A percentile compares a stretch with the other conserved stretches of the same genome.
These are phyloP conservation scores for Sporobolomyces pararoseus DNA, from an alignment of 768 basidiomycete genomes.

Conservation along the genomic window DNA sequence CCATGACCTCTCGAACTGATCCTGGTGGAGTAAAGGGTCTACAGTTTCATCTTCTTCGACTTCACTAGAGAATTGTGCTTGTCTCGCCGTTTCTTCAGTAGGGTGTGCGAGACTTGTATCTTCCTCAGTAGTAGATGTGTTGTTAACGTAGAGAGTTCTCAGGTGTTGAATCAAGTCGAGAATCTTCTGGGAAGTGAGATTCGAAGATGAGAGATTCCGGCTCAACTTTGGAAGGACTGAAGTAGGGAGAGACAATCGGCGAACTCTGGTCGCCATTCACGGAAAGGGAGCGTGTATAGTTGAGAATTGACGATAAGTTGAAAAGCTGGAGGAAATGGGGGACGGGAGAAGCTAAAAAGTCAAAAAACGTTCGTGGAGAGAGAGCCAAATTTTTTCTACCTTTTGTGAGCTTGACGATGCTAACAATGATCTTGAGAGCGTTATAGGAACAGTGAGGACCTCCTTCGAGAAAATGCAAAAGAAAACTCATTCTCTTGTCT, in stretches of 20 bases:
- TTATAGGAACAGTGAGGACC: too few species aligned
- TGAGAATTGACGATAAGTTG: background rate
- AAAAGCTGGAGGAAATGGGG: background rate
- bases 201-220: background rate
- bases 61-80: slow-evolving; percentile 7
- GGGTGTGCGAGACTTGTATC: slow-evolving; percentile 6
- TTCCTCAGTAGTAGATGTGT: background rate
- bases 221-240: slow-evolving; percentile 25
- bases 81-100: background rate
- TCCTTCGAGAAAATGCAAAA: too few species aligned
- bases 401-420: too few species aligned
- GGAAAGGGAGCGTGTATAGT: too few species aligned
- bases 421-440: too few species aligned
- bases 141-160: slow-evolving; percentile 28
- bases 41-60: slow-evolving; percentile 21
- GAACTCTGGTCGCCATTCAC: background rate
- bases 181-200: slow-evolving; percentile 10
- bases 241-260: slow-evolving; percentile 22
- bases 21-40: slow-evolving; percentile 31
- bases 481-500: too few species aligned
- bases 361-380: too few species aligned
- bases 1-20: slow-evolving; percentile 34
- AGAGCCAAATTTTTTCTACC: too few species aligned
- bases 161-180: slow-evolving; percentile 31
- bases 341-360: too few species aligned